Evolutionary conservation across 2,329 filamentous ascomycete genomes (phyloP).

Genomic region (Thelonectria olida): DNA sequence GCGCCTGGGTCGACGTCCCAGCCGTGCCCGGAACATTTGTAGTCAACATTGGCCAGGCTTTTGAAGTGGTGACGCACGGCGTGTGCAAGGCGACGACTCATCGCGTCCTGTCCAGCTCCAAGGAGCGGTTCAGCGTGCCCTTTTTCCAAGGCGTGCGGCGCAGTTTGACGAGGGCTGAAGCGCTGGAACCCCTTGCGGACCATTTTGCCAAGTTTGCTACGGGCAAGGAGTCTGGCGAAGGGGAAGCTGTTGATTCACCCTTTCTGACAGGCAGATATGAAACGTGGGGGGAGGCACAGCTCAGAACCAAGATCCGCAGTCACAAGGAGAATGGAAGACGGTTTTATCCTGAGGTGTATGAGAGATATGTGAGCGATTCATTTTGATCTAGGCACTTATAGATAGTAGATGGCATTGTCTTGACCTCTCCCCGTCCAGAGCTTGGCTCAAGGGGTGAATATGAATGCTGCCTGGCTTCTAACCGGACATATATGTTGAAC

Average conservation of each 20-base stretch:
- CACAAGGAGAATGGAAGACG: conserved; percentile 57
- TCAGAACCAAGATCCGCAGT: conserved; percentile 63
- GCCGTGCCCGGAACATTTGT: conserved; percentile 60
- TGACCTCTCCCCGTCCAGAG: too few species aligned
- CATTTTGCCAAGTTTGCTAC: conserved; percentile 46
- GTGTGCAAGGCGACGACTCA: conserved; percentile 63
- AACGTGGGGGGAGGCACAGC: conserved; percentile 64
- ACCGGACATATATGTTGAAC: too few species aligned
- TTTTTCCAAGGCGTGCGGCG: conserved; percentile 61
- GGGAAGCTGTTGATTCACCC: conserved; percentile 54
- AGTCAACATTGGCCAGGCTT: conserved; percentile 67
- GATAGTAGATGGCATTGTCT: too few species aligned
- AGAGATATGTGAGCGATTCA: conserved; percentile 56
- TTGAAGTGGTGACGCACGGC: conserved; percentile 65
- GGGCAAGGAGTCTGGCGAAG: conserved; percentile 47
- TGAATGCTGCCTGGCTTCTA: too few species aligned
- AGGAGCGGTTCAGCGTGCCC: conserved; percentile 53
- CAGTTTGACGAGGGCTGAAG: conserved; percentile 54
- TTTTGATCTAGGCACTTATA: too few species aligned
- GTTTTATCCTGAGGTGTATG: conserved; percentile 59
- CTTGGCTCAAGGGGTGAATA: too few species aligned
- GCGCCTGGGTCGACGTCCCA: conserved; percentile 60
- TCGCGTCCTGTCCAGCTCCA: conserved; percentile 47
- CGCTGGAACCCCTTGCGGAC: conserved; percentile 47
- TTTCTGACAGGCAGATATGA: conserved; percentile 60